Evolutionary conservation across 2,329 filamentous ascomycete species (phyloP), one percentile per base, ranked within the genome.

Genomic region (Chaetomium sp.): DNA sequence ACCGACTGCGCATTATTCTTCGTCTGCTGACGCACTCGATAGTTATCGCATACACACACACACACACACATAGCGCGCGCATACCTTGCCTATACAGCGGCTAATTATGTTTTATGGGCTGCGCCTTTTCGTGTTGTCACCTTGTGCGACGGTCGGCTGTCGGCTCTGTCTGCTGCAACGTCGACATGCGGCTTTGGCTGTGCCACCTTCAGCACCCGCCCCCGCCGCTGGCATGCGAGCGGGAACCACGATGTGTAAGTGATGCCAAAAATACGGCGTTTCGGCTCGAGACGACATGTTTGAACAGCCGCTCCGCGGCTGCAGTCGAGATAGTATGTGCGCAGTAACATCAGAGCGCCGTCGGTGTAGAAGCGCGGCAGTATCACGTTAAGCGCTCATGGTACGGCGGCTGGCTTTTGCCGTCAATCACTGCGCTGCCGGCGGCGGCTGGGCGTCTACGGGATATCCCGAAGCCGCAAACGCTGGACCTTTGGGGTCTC

Each of bases 171-270:
- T 63, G 42, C 9, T 19, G 50, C 29, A 59, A 35, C 55, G 10
- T 57, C 47, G 35, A 47, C 55, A 56, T 31, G 59, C 23, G 27
- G 53, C 60, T 60, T 47, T 50, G 4, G 59, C 67, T 66, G 67
- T 63, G 67, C 67, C 67, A 58, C 67, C 65, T 63, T 65, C 63
- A 66, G 50, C 63, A 65, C 58, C 67, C 63, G 50, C 57, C 63
- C 23, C 27, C 53, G 64, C 60, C 51, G 42, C 50, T 19, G 29
- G 25, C 49, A 19, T 58, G 62, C 65, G 57, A 16, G 47, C 27
- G 9, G 25, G 21, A n/a, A 21, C 19, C 42, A 53, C 45, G 58
- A n/a, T 21, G 51, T 19, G 21, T 33, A 25, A 57, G 19, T 45
- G 49, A 27, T 63, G 42, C 62, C 58, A 62, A 62, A 62, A 64